Evolutionary conservation across 441 rosid genomes (phyloP).

Genomic region (Dalechampia spathulata): DNA sequence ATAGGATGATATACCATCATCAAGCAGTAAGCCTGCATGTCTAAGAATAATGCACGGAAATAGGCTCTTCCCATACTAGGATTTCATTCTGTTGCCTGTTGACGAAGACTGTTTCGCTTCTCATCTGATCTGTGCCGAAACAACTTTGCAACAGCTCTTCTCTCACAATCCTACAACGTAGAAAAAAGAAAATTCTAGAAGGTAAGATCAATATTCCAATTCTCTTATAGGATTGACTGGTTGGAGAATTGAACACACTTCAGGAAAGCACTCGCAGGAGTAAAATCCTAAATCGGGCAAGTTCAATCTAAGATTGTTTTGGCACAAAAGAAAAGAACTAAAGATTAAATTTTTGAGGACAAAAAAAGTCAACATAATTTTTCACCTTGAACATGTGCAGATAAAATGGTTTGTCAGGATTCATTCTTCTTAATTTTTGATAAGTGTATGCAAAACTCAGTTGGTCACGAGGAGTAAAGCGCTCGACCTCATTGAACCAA

Average conservation of each 20-base stretch:
- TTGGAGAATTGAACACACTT: too few species aligned
- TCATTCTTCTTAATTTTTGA: conserved; percentile 76
- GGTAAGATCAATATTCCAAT: neutral
- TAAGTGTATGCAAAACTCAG: conserved; percentile 89
- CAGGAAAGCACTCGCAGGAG: too few species aligned
- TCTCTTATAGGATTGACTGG: neutral
- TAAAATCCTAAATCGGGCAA: too few species aligned
- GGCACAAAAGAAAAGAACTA: too few species aligned
- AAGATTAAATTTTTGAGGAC: too few species aligned
- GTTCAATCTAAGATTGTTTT: too few species aligned
- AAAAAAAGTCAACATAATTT: neutral
- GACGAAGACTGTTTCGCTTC: conserved; percentile 40
- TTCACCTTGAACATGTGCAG: conserved; percentile 97
- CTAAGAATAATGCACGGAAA: conserved; percentile 21
- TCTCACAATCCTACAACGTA: conserved; percentile 82
- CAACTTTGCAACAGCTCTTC: conserved; percentile 74
- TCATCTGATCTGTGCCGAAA: conserved; percentile 79
- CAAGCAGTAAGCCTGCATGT: conserved; percentile 4
- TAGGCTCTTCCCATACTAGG: conserved; percentile 5
- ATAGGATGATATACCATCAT: conserved; percentile 10
- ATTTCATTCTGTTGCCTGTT: conserved; percentile 38
- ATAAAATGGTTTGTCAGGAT: conserved; percentile 70
- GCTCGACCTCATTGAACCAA: conserved; percentile 98
- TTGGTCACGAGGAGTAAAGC: conserved; percentile 96
- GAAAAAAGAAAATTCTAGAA: neutral